Evolutionary conservation across 2,329 filamentous ascomycete species (phyloP).

Genomic region (Trichoderma koningiopsis): DNA sequence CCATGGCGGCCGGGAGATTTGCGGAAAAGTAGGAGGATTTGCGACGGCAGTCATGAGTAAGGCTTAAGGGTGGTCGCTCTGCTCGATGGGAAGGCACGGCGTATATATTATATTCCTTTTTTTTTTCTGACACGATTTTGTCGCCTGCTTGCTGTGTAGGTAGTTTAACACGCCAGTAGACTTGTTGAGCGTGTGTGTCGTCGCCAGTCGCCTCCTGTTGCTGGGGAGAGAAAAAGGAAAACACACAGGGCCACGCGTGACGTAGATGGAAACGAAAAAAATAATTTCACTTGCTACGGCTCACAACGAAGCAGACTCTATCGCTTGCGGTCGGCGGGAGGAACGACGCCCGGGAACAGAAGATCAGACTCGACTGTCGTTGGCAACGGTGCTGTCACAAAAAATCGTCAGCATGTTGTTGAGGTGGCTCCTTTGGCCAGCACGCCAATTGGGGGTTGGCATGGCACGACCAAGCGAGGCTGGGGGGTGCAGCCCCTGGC

Average conservation of each 20-base stretch:
- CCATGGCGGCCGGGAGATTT: constrained; percentile 67
- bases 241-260: constrained; percentile 12
- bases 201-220: constrained; percentile 11
- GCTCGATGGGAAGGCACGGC: constrained; percentile 31
- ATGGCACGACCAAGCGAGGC: constrained; percentile 28
- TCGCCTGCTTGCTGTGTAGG: constrained; percentile 22
- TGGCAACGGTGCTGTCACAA: constrained; percentile 21
- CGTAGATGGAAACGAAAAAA: neutral
- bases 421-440: constrained; percentile 26
- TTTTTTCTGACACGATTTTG: neutral
- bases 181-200: neutral
- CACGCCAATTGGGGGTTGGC: constrained; percentile 29
- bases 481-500: constrained; percentile 13
- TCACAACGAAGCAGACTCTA: neutral
- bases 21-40: constrained; percentile 64
- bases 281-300: neutral
- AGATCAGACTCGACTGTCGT: constrained; percentile 7
- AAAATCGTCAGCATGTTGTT: constrained; percentile 26
- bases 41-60: constrained; percentile 69
- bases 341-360: neutral
- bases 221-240: constrained; percentile 2
- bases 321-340: constrained; percentile 16
- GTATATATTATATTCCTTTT: neutral
- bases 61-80: constrained; percentile 29
- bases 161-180: constrained; percentile 1